phyloP scores from a whole-genome alignment of 2,329 filamentous ascomycete genomes.

The Fusarium metavorans region DNA sequence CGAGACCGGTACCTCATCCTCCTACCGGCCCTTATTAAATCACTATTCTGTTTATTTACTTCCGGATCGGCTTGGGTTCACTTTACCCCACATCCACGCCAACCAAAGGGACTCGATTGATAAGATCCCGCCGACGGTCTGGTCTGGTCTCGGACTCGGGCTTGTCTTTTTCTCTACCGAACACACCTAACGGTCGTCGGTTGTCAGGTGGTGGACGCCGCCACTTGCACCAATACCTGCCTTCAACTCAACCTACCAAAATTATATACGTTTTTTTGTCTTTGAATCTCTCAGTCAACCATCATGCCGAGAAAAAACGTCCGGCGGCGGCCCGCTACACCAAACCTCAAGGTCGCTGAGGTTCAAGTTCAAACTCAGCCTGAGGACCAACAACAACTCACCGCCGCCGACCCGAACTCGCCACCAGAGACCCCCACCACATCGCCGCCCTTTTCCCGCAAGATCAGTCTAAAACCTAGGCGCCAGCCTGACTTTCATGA shows the following conservation, averaged over 20 bases:
- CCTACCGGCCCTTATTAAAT: conserved; percentile 19
- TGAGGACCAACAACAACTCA: conserved; percentile 41
- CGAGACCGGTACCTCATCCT: conserved; percentile 27
- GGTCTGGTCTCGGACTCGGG: conserved; percentile 2
- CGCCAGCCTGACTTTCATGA: conserved; percentile 50
- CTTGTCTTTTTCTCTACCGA: background rate
- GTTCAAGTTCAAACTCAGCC: conserved; percentile 26
- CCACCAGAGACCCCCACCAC: conserved; percentile 61
- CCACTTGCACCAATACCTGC: conserved; percentile 2
- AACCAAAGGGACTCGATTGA: conserved; percentile 43
- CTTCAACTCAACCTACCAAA: conserved; percentile 7
- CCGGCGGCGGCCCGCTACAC: conserved; percentile 55
- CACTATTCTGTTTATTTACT: conserved; percentile 6
- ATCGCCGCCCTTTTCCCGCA: conserved; percentile 51
- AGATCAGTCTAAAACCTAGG: conserved; percentile 47
- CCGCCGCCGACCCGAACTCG: conserved; percentile 57
- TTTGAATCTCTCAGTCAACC: conserved; percentile 2
- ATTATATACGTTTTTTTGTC: conserved; percentile 45
- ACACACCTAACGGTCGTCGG: conserved; percentile 6
- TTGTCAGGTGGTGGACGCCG: background rate
- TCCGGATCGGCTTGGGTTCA: conserved; percentile 26
- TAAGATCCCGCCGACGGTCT: conserved; percentile 40
- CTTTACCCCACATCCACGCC: conserved; percentile 46
- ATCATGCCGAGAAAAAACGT: conserved; percentile 50
- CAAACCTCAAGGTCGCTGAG: conserved; percentile 53